Evolutionary conservation across 345 rosid genomes (phyloP), one percentile per base, ranked within the genome.

Genomic region (Eucalyptus polyanthemos): DNA sequence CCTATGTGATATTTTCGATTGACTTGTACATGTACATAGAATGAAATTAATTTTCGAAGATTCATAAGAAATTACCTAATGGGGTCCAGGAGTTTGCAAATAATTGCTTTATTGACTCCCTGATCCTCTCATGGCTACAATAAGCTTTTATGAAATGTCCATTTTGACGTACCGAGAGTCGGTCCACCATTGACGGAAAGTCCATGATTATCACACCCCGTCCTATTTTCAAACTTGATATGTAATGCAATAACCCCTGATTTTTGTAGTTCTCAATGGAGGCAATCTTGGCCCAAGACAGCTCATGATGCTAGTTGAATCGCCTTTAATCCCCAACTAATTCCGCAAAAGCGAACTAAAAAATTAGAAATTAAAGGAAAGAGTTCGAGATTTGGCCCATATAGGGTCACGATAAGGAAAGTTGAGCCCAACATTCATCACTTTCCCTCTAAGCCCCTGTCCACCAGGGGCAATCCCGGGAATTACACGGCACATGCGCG

Each of bases 101-200:
- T 56, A 31, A 15, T 67, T 67, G 6, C 42, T 67, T 16, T 31
- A 3, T 67, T 15, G 80, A 67, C 42, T 31, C 12, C 11, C 6
- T 24, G 3, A 34, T 16, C 22, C 12, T 67, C 34, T 16, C 40
- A 0, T 67, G 80, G 40, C 40, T 0, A 31, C 6, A 3, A 16
- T 67, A 67, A 15, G 10, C 40, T 19, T 67, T 31, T 31, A 31
- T 16, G 37, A 16, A 67, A 67, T 9, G 45, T 8, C 40, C 14
- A 3, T 34, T 72, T 37, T 3, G 14, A 72, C 8, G 3, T 72
- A 17, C 9, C 0, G 1, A 31, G 6, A 34, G 13, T 17, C 7
- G 42, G 24, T 9, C 11, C 24, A 34, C 12, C 12, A 2, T 34
- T 3, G 24, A 31, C 7, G 4, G 42, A 16, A 65, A 69, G 42